Evolutionary conservation across 2,329 filamentous ascomycete genomes (phyloP), one percentile per base, ranked within the genome.

Genomic region (Lithohypha guttulata): DNA sequence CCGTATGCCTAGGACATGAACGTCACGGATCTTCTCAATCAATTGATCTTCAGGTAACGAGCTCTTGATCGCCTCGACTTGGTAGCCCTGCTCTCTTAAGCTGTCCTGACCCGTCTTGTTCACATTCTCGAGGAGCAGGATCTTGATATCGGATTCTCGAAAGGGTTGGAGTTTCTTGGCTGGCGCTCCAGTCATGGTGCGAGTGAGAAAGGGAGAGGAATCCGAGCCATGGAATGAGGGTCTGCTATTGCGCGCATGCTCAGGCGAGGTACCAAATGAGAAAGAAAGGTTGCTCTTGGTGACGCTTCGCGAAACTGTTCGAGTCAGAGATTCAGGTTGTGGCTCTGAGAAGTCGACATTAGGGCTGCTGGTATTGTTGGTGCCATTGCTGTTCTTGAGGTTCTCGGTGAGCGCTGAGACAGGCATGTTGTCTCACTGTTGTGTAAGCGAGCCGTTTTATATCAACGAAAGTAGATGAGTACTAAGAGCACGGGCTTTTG

Each of bases 1-100:
- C 49, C 91, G 84, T 54, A 98, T 96, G 50, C 91, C 91, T 58
- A 98, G 91, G 55, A 96, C 91, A 58, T 98, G 91, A 19, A 95
- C 84, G 59, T 95, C 83, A 45, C 78, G 75, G 57, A 98, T 98
- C 73, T 94, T 98, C 67, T 93, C 81, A 59, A 98, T 93, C 53
- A 98, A 75, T 65, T 96, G 73, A 52, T 91, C 85, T 59, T 98
- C 91, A 0, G 85, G 80, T 41, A 98, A 67, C 22, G 87, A 94
- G 48, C 77, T 79, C 69, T 95, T 98, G 49, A 89, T 66, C 34
- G 78, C 75, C 64, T 98, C 91, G 22, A 98, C 91, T 63, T 98
- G 91, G 61, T 98, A 98, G 43, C 91, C 91, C 63, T 98, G 87
- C 41, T 68, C 70, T 42, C 66, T 75, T 42, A 98, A 70, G 42